Base-by-base conservation (phyloP, 129 eudicot genomes). In the Lactuca sativa region DNA sequence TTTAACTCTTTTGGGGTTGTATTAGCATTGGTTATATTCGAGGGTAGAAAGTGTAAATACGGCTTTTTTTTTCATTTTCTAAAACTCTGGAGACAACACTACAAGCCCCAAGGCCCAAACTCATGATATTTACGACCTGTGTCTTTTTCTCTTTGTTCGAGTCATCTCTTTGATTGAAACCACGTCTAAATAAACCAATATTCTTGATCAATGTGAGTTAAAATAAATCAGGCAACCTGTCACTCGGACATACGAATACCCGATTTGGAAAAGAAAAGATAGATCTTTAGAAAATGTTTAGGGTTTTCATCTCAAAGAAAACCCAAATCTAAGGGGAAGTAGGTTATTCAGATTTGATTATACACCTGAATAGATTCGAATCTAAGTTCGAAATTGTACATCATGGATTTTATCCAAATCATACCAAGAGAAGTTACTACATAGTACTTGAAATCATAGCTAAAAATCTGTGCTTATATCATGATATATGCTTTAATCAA, bases 11-110 rank as follows among this genome's bases (percentile, higher is more conserved):
- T 9, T 5, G 48, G 59, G 40, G 32, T 25, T 21, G 44, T 11
- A 44, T 30, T 59, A 70, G 67, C 47, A 31, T 30, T 58, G 41
- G 34, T 21, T 17, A 40, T 41, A 37, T 71, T 71, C 3, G 49
- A 59, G 67, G 75, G 59, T 71, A 31, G 41, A 43, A 71, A 59
- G 67, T 43, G 49, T 30, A 25, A 70, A 44, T 40, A 31, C 47
- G 36, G 36, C 75, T 67, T 9, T 70, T 38, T 55, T 17, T 32
- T 66, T 12, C 57, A 21, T 67, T n/a, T 44, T 43, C 2, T 43
- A 43, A 43, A 12, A 43, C 0, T 43, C 12, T 34, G 5, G 21
- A 16, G 47, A 33, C 65, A 33, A 33, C 25, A 33, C 47, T 18
- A 33, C 65, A 33, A 11, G 3, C 18, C 41, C 64, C 65, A 38